Conservation (phyloP, 2,329 filamentous ascomycete genomes). For the Coniochaeta hoffmannii region DNA sequence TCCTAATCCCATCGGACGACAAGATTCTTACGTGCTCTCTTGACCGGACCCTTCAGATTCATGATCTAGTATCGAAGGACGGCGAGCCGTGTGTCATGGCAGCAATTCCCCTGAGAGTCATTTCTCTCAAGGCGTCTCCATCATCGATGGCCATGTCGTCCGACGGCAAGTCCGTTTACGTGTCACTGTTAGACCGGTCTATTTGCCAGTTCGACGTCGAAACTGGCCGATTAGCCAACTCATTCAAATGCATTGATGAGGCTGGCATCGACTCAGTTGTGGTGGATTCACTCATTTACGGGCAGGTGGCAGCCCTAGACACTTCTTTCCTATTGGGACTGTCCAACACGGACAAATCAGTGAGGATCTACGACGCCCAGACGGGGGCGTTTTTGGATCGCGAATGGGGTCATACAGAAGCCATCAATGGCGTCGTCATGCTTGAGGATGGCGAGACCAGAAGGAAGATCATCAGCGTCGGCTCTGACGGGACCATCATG, state of each 20-base stretch:
- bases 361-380: conserved; percentile 78
- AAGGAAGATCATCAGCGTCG: conserved; percentile 63
- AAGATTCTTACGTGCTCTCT: conserved; percentile 79
- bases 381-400: conserved; percentile 72
- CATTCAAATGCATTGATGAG: conserved; percentile 78
- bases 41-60: conserved; percentile 78
- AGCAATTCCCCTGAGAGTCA: conserved; percentile 68
- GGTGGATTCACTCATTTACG: conserved; percentile 68
- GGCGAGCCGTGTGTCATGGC: conserved; percentile 58
- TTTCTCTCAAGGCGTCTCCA: conserved; percentile 80
- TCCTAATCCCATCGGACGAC: conserved; percentile 66
- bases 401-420: conserved; percentile 93
- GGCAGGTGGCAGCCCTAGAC: conserved; percentile 44
- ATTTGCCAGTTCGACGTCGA: conserved; percentile 55
- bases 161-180: conserved; percentile 50
- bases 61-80: conserved; percentile 68
- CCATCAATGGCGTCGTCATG: conserved; percentile 77
- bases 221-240: conserved; percentile 61
- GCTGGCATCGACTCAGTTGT: conserved; percentile 75
- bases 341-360: conserved; percentile 92
- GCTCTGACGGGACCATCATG: conserved; percentile 77
- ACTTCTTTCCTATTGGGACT: conserved; percentile 71
- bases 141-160: conserved; percentile 70
- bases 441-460: conserved; percentile 51
- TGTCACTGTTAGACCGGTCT: conserved; percentile 54